Base-by-base conservation (phyloP, 768 basidiomycete genomes). In the Tephrocybe sp. region DNA sequence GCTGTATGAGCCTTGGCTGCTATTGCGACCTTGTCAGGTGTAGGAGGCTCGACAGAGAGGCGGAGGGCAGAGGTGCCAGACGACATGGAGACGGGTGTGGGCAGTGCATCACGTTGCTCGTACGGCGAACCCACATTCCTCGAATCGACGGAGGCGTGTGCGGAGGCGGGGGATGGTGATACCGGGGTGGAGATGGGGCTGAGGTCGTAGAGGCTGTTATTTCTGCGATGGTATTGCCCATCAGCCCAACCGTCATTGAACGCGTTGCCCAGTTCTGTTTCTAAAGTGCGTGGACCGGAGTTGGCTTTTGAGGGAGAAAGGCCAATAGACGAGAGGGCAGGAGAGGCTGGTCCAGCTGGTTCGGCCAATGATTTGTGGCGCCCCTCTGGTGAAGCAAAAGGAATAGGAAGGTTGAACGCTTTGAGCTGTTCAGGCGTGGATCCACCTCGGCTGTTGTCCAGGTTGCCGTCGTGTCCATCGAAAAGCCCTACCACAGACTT, bases 401-500 rank as follows among this genome's bases (percentile, higher is more conserved):
- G 63, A 57, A 66, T 50, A 51, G 65, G 51, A 56, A 65, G 38
- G 61, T 56, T 33, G 56, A 62, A 40, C 53, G 60, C 22, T 35
- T 55, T 50, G 10, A 52, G 45, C 19, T 56, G 55, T 12, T 57
- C 52, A 22, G 51, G 45, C 23, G 53, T 61, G 20, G 56, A 51
- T n/a, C 60, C 60, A 17, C 41, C 45, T 32, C 47, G 45, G 41
- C 38, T 30, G 35, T 39, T 47, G 17, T 60, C 51, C 20, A 57
- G 50, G 30, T 45, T 38, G 17, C 59, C 52, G 17, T 58, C 54
- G 36, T 66, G 60, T 7, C 61, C 54, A 59, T 83, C 79, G 55
- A 88, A 88, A 6, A 87, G 67, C 11, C 84, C 84, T 31, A 86
- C 73, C 20, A 87, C 79, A 10, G 79, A 80, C 53, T 79, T 84